Evolutionary conservation across 495 filamentous ascomycete genomes (phyloP).

Genomic region (Neurospora cerealis): DNA sequence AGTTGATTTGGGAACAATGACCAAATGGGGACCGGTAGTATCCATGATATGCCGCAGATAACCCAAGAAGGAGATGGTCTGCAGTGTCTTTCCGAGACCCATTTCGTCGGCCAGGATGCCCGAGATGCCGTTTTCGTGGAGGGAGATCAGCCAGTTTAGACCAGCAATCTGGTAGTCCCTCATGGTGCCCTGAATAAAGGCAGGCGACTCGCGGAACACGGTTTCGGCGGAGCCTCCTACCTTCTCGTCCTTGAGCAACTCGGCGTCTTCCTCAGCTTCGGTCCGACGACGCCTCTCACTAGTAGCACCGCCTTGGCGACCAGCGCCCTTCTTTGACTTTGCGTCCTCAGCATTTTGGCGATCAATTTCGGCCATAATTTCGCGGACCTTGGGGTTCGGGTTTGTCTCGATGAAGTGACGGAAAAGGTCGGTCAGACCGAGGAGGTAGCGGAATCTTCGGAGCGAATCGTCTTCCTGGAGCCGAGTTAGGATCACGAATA

Average conservation of each 20-base stretch:
- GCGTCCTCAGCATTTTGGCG: conserved; percentile 73
- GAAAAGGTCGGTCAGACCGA: conserved; percentile 94
- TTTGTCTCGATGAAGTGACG: conserved; percentile 98
- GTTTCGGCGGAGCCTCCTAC: conserved; percentile 76
- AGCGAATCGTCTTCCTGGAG: conserved; percentile 88
- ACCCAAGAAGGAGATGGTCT: conserved; percentile 83
- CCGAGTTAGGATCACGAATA: conserved; percentile 5
- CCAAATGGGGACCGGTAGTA: conserved; percentile 85
- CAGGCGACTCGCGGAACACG: conserved; percentile 84
- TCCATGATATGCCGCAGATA: conserved; percentile 84
- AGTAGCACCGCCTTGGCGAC: conserved; percentile 76
- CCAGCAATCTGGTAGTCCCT: conserved; percentile 93
- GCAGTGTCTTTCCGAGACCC: conserved; percentile 89
- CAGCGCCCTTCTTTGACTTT: conserved; percentile 59
- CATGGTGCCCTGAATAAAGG: conserved; percentile 81
- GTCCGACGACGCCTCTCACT: conserved; percentile 74
- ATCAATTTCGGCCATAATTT: conserved; percentile 88
- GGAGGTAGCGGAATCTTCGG: conserved; percentile 86
- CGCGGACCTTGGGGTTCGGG: conserved; percentile 81
- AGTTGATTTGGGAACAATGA: conserved; percentile 93
- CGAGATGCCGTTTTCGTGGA: conserved; percentile 98
- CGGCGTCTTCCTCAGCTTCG: conserved; percentile 96
- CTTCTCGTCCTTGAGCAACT: conserved; percentile 85
- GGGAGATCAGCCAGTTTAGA: conserved; percentile 94
- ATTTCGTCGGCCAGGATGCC: conserved; percentile 97